Base-by-base conservation (phyloP, 495 filamentous ascomycete species). In the Penicillium cataractarum region DNA sequence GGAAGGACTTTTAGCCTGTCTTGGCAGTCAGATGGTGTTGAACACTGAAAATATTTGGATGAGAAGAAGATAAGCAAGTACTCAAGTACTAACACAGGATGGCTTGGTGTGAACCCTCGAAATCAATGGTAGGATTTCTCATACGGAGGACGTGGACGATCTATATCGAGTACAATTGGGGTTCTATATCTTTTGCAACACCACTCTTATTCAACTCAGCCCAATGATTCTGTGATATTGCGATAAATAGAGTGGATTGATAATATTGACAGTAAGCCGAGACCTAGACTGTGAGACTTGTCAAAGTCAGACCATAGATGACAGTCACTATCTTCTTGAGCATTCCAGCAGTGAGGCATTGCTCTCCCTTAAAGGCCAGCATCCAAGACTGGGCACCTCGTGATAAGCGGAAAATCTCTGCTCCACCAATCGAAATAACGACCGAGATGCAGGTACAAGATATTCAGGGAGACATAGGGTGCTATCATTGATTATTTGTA, bases 391-490 rank as follows among this genome's bases (percentile, higher is more conserved):
- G 19, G 4, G 8, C 49, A 3, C 8, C 12, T n/a, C 27, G 27
- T 55, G 55, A 65, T 59, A 55, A 55, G 60, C 56, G 55, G 59
- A 19, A 50, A 53, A 65, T 58, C 32, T 35, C 44, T 62, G 29
- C n/a, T 59, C 60, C 64, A 63, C 59, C 64, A 65, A 65, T 63
- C 9, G 13, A 39, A 21, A 46, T 9, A 2, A 2, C 21, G 19
- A 9, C 40, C 19, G 22, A 21, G 1, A 10, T 46, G 21, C 42
- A 46, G 21, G 26, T 49, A 64, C 9, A 63, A 35, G 26, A 35
- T 52, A 26, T 12, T 12, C 31, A 49, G 50, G n/a, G 12, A 52
- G 12, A 24, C 40, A 19, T 19, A 42, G 19, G 40, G 40, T 42
- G 40, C n/a, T 42, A 9, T 42, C n/a, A 19, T 42, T 42, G 19